Evolutionary conservation across 2,329 filamentous ascomycete genomes (phyloP).

Genomic region (Beauveria varroae): DNA sequence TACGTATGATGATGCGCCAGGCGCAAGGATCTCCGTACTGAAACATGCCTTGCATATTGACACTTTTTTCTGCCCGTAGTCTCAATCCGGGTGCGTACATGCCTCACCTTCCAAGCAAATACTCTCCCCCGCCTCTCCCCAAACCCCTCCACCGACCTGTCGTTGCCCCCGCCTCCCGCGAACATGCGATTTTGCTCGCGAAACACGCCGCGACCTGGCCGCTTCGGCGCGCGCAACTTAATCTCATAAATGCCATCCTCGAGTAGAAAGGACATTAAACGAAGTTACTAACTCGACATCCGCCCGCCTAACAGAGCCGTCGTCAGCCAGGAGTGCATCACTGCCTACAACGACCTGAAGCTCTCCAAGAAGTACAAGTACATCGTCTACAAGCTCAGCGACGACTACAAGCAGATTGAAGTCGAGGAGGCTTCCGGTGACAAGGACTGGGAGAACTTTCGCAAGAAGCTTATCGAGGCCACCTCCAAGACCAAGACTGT

Average conservation of each 20-base stretch:
- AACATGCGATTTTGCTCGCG: constrained; percentile 5
- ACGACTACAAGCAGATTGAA: constrained; percentile 75
- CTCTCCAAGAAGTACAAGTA: constrained; percentile 74
- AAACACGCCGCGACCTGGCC: neutral
- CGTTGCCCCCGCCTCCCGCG: constrained; percentile 4
- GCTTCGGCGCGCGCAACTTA: no score
- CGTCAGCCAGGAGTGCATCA: constrained; percentile 64
- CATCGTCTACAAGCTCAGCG: constrained; percentile 82
- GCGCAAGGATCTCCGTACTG: neutral
- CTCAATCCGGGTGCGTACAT: constrained; percentile 60
- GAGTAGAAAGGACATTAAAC: neutral
- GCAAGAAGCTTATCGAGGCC: constrained; percentile 66
- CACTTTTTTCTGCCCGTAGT: constrained; percentile 31
- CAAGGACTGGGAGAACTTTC: constrained; percentile 64
- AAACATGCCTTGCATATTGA: neutral
- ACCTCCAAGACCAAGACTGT: constrained; percentile 65
- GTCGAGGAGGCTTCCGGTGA: constrained; percentile 65
- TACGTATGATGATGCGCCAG: constrained; percentile 5
- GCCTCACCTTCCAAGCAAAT: constrained; percentile 13
- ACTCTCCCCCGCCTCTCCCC: constrained; percentile 4
- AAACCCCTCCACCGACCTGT: constrained; percentile 8
- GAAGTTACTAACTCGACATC: neutral
- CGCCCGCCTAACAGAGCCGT: constrained; percentile 47
- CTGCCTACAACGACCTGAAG: constrained; percentile 74
- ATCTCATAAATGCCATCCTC: neutral